Evolutionary conservation across 225 moss, liverwort and hornwort genomes (phyloP), one percentile per base, ranked within the genome.

Genomic region (Polytrichum commune): DNA sequence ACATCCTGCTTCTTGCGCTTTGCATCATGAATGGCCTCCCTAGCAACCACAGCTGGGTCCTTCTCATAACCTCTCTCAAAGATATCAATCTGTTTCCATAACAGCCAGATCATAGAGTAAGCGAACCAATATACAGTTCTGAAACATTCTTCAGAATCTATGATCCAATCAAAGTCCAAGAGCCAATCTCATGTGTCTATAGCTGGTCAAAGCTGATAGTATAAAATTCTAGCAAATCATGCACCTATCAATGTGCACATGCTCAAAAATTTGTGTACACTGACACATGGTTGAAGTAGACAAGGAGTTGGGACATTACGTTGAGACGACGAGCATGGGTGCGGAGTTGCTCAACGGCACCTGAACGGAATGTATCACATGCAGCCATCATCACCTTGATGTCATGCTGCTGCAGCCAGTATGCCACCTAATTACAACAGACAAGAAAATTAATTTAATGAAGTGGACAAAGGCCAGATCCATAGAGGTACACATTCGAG

Each of bases 11-110:
- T 93, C 1, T 87, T 93, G 64, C 95, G 90, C 73, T 84, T 77
- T 62, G 98, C 95, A 79, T 98, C 98, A 60, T 77, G 84, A 67
- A 98, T 98, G 16, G 98, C 93, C 73, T 98, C 98, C 77, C 84
- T 98, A 1, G 98, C 98, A 58, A 98, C 98, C 32, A 89, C 88
- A 25, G 98, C 94, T 63, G 98, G 98, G 86, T 98, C 98, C 81
- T 98, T 98, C 82, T 98, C 98, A 70, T 98, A 98, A n/a, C 98
- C 98, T 75, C 80, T 90, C 77, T 98, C 98, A 75, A 98, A 98
- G 53, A 98, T 93, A 5, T 95, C 89, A 60, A 95, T 83, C 89
- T 85, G 78, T 38, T 25, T 26, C 55, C 28, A 22, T 28, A 22
- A 24, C 38, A 24, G 33, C 22, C 26, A 68, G 6, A 23, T 46